Evolutionary conservation across 139 green algal species (phyloP).

Genomic region (Chlamydomonas applanata): DNA sequence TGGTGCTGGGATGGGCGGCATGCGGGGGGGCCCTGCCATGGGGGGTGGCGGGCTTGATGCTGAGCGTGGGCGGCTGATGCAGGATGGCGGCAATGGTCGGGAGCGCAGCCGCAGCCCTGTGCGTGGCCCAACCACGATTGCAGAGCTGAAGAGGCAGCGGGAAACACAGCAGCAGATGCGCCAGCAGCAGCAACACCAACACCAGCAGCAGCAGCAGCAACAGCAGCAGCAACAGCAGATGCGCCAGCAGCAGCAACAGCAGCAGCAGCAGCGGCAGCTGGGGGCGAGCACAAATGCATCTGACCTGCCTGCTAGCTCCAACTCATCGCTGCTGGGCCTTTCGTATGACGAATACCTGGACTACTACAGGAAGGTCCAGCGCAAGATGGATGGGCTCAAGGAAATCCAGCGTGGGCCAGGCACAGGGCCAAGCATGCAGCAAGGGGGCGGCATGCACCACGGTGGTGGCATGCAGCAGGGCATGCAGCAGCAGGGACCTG

Average conservation of each 20-base stretch:
- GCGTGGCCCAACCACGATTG: background rate
- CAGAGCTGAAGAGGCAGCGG: background rate
- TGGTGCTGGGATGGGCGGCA: slow-evolving; percentile 20
- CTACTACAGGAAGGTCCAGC: slow-evolving; percentile 15
- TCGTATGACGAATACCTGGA: slow-evolving; percentile 32
- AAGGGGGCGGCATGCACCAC: background rate
- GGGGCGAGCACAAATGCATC: background rate
- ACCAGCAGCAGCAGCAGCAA: background rate
- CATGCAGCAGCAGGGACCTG: slow-evolving; percentile 4
- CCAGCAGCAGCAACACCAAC: slow-evolving; percentile 1
- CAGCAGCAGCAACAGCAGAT: background rate
- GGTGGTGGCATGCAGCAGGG: slow-evolving; percentile 10
- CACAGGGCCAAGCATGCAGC: background rate
- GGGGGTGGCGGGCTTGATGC: no score
- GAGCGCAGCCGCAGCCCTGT: background rate
- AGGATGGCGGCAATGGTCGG: background rate
- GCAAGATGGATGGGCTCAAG: background rate
- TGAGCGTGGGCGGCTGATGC: no score
- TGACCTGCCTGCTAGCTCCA: no score
- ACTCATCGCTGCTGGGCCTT: slow-evolving; percentile 7
- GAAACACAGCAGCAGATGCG: background rate
- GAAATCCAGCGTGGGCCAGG: background rate
- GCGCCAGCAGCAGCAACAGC: background rate
- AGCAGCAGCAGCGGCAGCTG: background rate
- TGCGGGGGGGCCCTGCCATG: background rate